Percentiles rank a stretch among this genome's conserved stretches.
Conservation (phyloP, 257 asterid genomes). For the Solanum tarapatanum region DNA sequence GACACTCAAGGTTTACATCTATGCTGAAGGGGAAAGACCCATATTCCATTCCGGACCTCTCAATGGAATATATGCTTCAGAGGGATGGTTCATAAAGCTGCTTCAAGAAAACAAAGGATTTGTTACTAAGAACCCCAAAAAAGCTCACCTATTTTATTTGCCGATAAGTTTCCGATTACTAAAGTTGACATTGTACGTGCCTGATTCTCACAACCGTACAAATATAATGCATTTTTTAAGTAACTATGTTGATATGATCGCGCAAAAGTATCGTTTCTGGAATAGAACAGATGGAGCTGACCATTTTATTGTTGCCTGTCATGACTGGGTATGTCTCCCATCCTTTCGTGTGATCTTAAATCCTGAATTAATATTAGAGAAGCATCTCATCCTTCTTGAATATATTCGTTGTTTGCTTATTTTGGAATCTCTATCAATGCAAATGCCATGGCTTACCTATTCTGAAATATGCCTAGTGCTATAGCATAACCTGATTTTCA, state of each 20-base stretch:
- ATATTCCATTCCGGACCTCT: slow-evolving; percentile 33
- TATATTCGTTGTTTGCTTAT: background rate
- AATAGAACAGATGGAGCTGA: slow-evolving; percentile 49
- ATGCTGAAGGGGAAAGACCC: slow-evolving; percentile 28
- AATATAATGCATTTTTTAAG: slow-evolving; percentile 20
- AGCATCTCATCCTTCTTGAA: background rate
- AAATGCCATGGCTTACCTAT: background rate
- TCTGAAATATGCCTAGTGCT: background rate
- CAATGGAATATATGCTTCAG: slow-evolving; percentile 47
- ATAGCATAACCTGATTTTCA: background rate
- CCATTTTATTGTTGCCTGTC: slow-evolving; percentile 59
- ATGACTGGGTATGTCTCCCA: slow-evolving; percentile 41
- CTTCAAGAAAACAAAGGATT: slow-evolving; percentile 27
- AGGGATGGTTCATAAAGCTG: slow-evolving; percentile 59
- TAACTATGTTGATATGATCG: slow-evolving; percentile 21
- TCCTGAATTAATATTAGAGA: background rate
- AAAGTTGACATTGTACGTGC: slow-evolving; percentile 36
- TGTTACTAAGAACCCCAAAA: slow-evolving; percentile 20
- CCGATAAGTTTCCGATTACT: slow-evolving; percentile 45
- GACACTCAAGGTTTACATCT: slow-evolving; percentile 24
- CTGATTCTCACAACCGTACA: slow-evolving; percentile 30
- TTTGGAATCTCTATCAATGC: background rate
- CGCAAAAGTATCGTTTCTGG: slow-evolving; percentile 37
- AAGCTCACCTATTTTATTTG: slow-evolving; percentile 50
- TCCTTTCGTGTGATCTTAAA: background rate